These are phyloP conservation scores for Cladosporium sp. DNA, from an alignment of 2,329 filamentous ascomycete genomes.

Conservation along the genomic window DNA sequence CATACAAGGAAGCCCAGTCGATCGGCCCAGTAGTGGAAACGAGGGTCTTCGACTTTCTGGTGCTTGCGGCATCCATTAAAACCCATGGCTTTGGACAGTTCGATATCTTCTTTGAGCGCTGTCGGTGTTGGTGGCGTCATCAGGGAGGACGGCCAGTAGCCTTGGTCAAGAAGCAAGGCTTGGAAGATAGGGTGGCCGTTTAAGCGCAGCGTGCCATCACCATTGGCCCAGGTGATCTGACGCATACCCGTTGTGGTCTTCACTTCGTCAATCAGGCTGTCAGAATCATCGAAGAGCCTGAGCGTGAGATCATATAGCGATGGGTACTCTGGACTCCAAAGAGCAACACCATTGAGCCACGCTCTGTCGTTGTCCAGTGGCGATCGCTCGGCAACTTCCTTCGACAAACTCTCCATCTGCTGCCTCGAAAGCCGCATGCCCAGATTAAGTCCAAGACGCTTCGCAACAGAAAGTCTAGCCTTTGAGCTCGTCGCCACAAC, in stretches of 20 bases:
- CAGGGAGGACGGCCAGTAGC: conserved; percentile 60
- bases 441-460: conserved; percentile 3
- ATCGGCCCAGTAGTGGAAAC: conserved; percentile 60
- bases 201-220: conserved; percentile 56
- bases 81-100: conserved; percentile 56
- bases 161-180: conserved; percentile 57
- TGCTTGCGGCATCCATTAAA: conserved; percentile 64
- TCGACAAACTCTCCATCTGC: conserved; percentile 38
- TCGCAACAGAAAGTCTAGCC: conserved; percentile 40
- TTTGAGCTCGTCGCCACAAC: conserved; percentile 43
- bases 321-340: conserved; percentile 59
- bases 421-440: conserved; percentile 46
- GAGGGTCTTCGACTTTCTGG: conserved; percentile 60
- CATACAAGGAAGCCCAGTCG: conserved; percentile 59
- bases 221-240: conserved; percentile 54
- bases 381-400: conserved; percentile 30
- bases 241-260: conserved; percentile 60
- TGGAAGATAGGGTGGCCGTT: conserved; percentile 60
- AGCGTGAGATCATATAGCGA: conserved; percentile 54
- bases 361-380: conserved; percentile 33
- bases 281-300: conserved; percentile 43
- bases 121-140: conserved; percentile 53
- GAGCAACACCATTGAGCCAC: conserved; percentile 54
- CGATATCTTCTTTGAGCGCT: conserved; percentile 49
- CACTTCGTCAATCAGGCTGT: conserved; percentile 51